These are phyloP conservation scores for Pythium angustatum DNA, from an alignment of 352 stramenopile species.

Conservation along the genomic window DNA sequence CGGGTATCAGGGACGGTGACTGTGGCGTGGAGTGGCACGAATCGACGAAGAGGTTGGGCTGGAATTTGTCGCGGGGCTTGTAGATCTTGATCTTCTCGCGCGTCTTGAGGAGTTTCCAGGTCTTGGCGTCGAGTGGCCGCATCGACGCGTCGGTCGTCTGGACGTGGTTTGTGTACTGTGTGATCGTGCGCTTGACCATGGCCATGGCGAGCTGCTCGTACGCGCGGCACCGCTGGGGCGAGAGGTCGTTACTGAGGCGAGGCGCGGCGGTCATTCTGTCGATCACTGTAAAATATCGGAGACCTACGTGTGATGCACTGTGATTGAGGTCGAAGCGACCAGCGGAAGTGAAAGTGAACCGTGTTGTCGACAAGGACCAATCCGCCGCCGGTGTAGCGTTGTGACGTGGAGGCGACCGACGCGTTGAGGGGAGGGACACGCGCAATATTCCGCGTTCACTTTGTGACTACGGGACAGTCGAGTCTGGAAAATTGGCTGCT, in stretches of 20 bases:
- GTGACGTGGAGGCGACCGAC: too few species aligned
- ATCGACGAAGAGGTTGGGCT: not conserved
- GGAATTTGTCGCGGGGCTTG: not conserved
- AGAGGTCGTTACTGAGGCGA: not conserved
- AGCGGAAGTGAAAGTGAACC: too few species aligned
- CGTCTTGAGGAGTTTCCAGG: conserved; percentile 6
- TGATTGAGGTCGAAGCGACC: too few species aligned
- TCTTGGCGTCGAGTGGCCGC: not conserved
- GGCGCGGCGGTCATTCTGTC: not conserved
- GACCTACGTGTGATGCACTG: too few species aligned
- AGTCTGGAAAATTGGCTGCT: too few species aligned
- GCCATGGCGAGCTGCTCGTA: conserved; percentile 10
- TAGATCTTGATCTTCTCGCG: conserved; percentile 11
- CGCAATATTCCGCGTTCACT: too few species aligned
- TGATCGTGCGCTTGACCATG: not conserved
- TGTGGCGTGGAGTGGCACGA: too few species aligned
- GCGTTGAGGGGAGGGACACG: too few species aligned
- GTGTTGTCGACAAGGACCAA: too few species aligned
- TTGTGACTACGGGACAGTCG: too few species aligned
- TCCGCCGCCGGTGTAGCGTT: too few species aligned
- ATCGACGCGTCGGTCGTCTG: not conserved
- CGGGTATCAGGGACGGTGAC: too few species aligned
- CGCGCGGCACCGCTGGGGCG: conserved; percentile 2
- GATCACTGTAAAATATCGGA: not conserved
- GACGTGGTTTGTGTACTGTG: conserved; percentile 6